Percentiles rank a stretch among this genome's conserved stretches.
Conservation (phyloP, 441 rosid genomes). For the Corymbia calophylla region DNA sequence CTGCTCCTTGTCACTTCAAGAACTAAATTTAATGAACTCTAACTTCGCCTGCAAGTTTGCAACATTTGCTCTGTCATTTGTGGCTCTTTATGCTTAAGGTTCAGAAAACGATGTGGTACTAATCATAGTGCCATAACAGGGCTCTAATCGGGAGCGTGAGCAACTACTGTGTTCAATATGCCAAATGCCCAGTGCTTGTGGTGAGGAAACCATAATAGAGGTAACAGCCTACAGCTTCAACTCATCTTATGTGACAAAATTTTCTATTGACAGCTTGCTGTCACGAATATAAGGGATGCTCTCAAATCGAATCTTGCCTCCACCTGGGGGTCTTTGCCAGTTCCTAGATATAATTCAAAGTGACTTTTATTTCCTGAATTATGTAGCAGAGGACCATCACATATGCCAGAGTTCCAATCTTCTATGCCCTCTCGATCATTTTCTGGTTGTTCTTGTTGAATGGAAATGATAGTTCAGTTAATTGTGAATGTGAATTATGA, state of each 20-base stretch:
- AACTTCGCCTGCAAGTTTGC: background rate
- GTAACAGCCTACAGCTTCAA: background rate
- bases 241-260: background rate
- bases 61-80: background rate
- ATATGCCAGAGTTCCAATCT: background rate
- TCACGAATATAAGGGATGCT: background rate
- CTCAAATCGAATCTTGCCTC: background rate
- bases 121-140: background rate
- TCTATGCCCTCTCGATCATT: background rate
- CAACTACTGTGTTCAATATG: slow-evolving; percentile 3
- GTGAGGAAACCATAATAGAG: background rate
- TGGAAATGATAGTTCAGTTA: background rate
- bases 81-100: background rate
- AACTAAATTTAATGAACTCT: background rate
- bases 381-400: background rate
- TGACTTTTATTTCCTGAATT: background rate
- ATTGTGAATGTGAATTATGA: background rate
- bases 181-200: slow-evolving; percentile 7
- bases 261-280: background rate
- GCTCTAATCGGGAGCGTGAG: slow-evolving; percentile 7
- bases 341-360: background rate
- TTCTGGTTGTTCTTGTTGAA: background rate
- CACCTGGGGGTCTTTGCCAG: background rate
- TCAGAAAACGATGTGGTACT: background rate
- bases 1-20: background rate